These are phyloP conservation scores for Metarhizium album DNA, from an alignment of 2,329 filamentous ascomycete species.

Conservation along the genomic window DNA sequence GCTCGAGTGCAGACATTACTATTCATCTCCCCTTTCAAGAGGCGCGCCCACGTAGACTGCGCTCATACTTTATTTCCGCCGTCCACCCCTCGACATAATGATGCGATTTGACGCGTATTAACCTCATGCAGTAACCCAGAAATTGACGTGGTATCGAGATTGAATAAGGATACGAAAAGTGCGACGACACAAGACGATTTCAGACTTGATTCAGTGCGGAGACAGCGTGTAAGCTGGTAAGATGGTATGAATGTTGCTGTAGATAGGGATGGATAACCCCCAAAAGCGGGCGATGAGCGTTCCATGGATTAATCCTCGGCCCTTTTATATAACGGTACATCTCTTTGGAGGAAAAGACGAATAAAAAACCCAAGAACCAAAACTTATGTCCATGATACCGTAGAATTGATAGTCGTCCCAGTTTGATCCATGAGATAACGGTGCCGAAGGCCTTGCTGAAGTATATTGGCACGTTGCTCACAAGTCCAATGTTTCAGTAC, in stretches of 20 bases:
- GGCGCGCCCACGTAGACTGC: neutral
- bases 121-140: conserved; percentile 8
- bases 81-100: neutral
- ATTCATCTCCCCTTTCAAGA: neutral
- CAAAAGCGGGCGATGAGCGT: neutral
- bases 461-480: neutral
- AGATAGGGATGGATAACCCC: neutral
- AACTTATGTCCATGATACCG: neutral
- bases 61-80: neutral
- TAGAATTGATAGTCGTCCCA: neutral
- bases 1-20: neutral
- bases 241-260: conserved; percentile 3
- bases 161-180: neutral
- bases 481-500: conserved; percentile 5
- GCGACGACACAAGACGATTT: neutral
- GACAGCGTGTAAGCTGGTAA: neutral
- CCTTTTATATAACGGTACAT: neutral
- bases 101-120: conserved; percentile 1
- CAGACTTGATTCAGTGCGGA: neutral
- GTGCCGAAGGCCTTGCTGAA: neutral
- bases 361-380: neutral
- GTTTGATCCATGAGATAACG: neutral
- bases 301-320: neutral
- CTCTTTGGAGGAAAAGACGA: neutral
- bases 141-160: conserved; percentile 1